Evolutionary conservation across 208 protist species (phyloP), one percentile per base, ranked within the genome.

Genomic region (Paratrypanosoma confusum): DNA sequence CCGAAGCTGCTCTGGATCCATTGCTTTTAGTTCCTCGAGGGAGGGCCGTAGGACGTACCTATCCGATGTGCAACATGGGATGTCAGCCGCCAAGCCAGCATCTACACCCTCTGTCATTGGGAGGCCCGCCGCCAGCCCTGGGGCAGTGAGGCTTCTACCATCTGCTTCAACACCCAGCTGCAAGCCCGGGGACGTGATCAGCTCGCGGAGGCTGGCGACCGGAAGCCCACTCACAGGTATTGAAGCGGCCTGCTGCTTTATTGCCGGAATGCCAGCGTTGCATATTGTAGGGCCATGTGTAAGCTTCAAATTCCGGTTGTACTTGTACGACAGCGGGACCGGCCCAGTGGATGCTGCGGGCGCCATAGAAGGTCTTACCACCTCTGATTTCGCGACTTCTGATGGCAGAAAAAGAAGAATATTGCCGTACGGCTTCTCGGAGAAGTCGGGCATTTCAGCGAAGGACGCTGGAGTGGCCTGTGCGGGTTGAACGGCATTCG

Each of bases 381-480:
- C 17, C 25, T 36, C 26, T 20, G 25, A 27, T 39, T 58, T 59
- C 0, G 53, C 14, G 18, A 57, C 26, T 13, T 29, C 39, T 14
- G 18, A 65, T 13, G 54, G 53, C 18, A 65, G 69, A 53, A 87
- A 87, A 29, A 90, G 74, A 3, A 82, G 58, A 21, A 82, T 47
- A 38, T 83, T 72, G 28, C 78, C 75, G 56, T 91, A 91, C 18
- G 82, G 82, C 17, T 65, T 72, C 1, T 58, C 64, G 36, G 56
- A 68, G 54, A 79, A 87, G 50, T 87, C 77, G 3, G 82, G 82
- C n/a, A 91, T 55, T 16, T 63, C 66, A 55, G 85, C 60, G 32
- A 83, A 84, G 17, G 59, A 45, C 23, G 71, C 50, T 37, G 66
- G 64, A 27, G 39, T 72, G 25, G 58, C 39, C 10, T 1, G 22